These are phyloP conservation scores for Ophiocytium majus DNA, from an alignment of 352 stramenopile genomes.

Conservation along the genomic window DNA sequence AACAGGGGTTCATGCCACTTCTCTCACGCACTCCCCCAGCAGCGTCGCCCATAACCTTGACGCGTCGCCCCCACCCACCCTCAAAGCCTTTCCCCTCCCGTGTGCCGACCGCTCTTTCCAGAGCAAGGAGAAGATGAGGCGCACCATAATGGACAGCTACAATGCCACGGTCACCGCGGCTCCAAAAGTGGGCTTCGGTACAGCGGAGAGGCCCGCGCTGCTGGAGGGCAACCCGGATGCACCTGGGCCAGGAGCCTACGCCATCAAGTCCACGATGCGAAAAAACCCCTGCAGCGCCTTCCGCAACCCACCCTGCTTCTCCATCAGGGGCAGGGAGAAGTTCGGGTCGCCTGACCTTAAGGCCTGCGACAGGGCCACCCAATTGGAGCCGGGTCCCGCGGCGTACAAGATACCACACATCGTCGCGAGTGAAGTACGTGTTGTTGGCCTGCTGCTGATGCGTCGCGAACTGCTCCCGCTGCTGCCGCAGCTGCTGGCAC, in stretches of 20 bases:
- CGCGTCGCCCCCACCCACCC: too few relatives aligned
- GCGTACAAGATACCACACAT: slow-evolving; percentile 50
- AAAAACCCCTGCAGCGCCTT: slow-evolving; percentile 56
- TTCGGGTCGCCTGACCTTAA: slow-evolving; percentile 58
- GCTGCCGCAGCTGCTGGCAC: too few relatives aligned
- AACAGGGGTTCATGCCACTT: too few relatives aligned
- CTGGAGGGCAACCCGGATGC: slow-evolving; percentile 33
- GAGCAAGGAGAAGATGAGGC: slow-evolving; percentile 48
- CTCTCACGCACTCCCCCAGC: too few relatives aligned
- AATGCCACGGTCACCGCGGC: slow-evolving; percentile 51
- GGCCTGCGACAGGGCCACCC: slow-evolving; percentile 54
- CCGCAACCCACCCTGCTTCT: slow-evolving; percentile 56
- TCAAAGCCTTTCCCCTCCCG: too few relatives aligned
- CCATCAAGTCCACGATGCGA: slow-evolving; percentile 53
- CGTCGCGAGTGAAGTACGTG: neutral
- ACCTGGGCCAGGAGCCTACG: slow-evolving; percentile 44
- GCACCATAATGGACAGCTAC: slow-evolving; percentile 57
- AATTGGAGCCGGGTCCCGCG: slow-evolving; percentile 57
- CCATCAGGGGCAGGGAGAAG: slow-evolving; percentile 59
- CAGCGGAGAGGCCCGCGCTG: slow-evolving; percentile 34
- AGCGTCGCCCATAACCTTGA: too few relatives aligned
- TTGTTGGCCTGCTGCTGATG: too few relatives aligned
- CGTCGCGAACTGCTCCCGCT: neutral
- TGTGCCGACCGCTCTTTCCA: too few relatives aligned
- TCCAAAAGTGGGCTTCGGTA: slow-evolving; percentile 54